phyloP scores from a whole-genome alignment of 176 grass and related monocot species.

The Oryza australiensis region DNA sequence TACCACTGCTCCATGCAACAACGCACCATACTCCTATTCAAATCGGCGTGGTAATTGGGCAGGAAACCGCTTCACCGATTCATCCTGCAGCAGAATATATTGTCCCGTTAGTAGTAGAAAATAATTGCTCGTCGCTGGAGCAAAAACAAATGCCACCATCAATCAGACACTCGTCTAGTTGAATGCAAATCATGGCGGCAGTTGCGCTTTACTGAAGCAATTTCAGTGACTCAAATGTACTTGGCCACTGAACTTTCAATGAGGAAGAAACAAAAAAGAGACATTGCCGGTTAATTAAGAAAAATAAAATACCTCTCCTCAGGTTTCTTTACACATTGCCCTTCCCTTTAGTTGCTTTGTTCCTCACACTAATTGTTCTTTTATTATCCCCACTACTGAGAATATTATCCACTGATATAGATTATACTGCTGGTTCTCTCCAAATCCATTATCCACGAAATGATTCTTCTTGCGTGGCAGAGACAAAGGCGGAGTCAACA shows the following conservation, averaged over 20 bases:
- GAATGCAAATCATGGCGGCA: neutral
- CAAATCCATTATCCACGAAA: conserved; percentile 41
- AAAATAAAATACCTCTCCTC: neutral
- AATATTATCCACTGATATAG: conserved; percentile 13
- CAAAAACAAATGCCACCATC: neutral
- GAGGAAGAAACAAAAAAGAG: neutral
- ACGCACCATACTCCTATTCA: no score
- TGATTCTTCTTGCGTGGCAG: conserved; percentile 46
- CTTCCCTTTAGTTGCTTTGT: conserved; percentile 30
- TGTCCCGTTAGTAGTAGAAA: neutral
- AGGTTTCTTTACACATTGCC: neutral
- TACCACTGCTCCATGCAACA: no score
- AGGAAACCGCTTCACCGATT: neutral
- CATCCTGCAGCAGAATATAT: neutral
- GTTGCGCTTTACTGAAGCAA: conserved; percentile 4
- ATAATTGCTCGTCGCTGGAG: neutral
- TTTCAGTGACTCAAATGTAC: conserved; percentile 8
- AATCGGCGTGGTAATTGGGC: no score
- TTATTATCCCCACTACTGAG: conserved; percentile 25
- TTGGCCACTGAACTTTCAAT: neutral
- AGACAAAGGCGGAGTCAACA: conserved; percentile 37
- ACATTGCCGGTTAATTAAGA: neutral
- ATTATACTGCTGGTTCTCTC: conserved; percentile 9
- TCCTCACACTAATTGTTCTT: conserved; percentile 12
- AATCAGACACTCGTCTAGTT: neutral